Percentiles rank a stretch among this genome's conserved stretches.
Conservation (phyloP, 441 rosid species). For the Dalechampia spathulata region DNA sequence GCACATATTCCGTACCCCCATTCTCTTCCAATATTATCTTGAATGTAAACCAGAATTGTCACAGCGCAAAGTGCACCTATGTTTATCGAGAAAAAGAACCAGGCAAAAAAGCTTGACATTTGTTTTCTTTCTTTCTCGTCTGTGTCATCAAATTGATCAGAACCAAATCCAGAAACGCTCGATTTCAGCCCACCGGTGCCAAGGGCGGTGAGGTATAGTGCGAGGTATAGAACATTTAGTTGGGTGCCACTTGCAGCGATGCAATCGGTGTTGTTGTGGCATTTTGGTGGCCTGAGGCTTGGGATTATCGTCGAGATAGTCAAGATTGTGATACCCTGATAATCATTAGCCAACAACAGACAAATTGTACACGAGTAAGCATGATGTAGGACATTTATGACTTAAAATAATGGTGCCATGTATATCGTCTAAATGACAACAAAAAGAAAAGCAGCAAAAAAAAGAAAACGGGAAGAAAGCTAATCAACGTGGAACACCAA, state of each 20-base stretch:
- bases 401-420: too few species aligned
- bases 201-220: constrained; percentile 77
- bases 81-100: constrained; percentile 89
- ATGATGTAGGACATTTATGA: too few species aligned
- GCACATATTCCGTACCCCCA: constrained; percentile 92
- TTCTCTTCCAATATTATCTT: constrained; percentile 68
- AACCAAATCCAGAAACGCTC: constrained; percentile 90
- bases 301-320: constrained; percentile 78
- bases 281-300: constrained; percentile 67
- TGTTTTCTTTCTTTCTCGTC: constrained; percentile 49
- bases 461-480: too few species aligned
- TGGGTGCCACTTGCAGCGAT: constrained; percentile 50
- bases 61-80: constrained; percentile 77
- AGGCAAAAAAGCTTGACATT: constrained; percentile 73
- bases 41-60: constrained; percentile 78
- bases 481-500: too few species aligned
- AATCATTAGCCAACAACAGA: not conserved
- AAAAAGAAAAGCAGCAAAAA: too few species aligned
- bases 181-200: constrained; percentile 95
- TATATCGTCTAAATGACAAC: too few species aligned
- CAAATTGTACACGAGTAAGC: not conserved
- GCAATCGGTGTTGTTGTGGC: constrained; percentile 36
- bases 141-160: constrained; percentile 82
- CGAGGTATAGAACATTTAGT: constrained; percentile 51
- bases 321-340: constrained; percentile 70